Evolutionary conservation across 2,329 filamentous ascomycete genomes (phyloP).

Genomic region (Ophiosphaerella narmari): DNA sequence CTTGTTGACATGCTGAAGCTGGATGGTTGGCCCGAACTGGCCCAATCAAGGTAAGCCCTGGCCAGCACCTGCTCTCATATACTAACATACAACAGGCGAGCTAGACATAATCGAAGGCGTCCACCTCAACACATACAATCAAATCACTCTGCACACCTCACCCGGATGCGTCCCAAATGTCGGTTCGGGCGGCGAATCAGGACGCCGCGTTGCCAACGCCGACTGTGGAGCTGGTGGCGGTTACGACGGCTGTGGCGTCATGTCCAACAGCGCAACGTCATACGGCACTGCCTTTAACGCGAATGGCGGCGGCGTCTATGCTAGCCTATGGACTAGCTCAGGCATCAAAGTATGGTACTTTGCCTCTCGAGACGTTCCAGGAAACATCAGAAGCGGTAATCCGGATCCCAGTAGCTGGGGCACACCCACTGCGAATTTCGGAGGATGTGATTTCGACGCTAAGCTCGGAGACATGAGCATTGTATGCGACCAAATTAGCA

Average conservation of each 20-base stretch:
- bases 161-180: conserved; percentile 40
- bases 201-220: conserved; percentile 29
- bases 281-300: conserved; percentile 48
- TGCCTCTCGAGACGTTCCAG: conserved; percentile 46
- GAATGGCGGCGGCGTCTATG: conserved; percentile 51
- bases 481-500: conserved; percentile 22
- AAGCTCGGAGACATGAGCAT: conserved; percentile 46
- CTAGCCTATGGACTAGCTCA: conserved; percentile 47
- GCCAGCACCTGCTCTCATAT: background rate
- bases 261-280: conserved; percentile 30
- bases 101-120: conserved; percentile 40
- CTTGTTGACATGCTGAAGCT: conserved; percentile 26
- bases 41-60: conserved; percentile 45
- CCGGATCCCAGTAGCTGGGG: conserved; percentile 52
- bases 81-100: background rate
- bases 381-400: conserved; percentile 46
- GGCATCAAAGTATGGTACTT: conserved; percentile 56
- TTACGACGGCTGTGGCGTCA: conserved; percentile 40
- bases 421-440: conserved; percentile 45
- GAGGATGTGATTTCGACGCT: conserved; percentile 43
- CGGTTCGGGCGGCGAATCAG: conserved; percentile 39
- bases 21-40: conserved; percentile 48
- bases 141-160: conserved; percentile 46
- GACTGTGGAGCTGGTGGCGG: conserved; percentile 45
- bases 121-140: conserved; percentile 42